These are phyloP conservation scores for Gossypium schwendimanii DNA, from an alignment of 441 rosid genomes.

Conservation along the genomic window DNA sequence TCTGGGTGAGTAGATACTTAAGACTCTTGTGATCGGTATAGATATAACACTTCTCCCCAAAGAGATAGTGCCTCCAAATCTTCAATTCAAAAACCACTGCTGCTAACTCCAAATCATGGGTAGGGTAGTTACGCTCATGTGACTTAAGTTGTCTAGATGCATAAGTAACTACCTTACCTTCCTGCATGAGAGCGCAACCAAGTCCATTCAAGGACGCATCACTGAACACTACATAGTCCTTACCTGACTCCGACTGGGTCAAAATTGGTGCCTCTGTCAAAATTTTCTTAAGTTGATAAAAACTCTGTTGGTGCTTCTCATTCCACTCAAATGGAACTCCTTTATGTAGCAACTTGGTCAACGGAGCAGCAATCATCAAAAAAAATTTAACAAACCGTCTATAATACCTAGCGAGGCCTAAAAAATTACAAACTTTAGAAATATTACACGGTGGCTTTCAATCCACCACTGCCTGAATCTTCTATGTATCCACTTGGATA, in stretches of 20 bases:
- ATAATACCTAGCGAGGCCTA: background rate
- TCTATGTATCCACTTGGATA: too few relatives aligned
- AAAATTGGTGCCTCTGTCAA: background rate
- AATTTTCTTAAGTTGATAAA: background rate
- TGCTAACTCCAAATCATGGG: background rate
- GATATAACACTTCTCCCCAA: too few relatives aligned
- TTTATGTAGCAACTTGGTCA: background rate
- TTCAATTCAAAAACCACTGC: too few relatives aligned
- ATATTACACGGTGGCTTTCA: too few relatives aligned
- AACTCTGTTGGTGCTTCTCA: background rate
- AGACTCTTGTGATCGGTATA: too few relatives aligned
- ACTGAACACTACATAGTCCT: background rate
- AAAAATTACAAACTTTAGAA: background rate
- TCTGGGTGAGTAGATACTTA: too few relatives aligned
- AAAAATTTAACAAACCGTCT: too few relatives aligned
- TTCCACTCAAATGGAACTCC: background rate
- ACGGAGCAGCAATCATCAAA: background rate
- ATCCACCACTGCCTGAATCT: too few relatives aligned
- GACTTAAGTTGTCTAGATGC: too few relatives aligned
- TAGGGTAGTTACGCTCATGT: background rate
- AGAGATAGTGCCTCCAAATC: background rate
- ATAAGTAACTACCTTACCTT: background rate
- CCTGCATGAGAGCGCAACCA: background rate
- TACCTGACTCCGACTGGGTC: background rate
- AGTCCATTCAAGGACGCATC: background rate